A percentile compares a stretch with the other conserved stretches of the same genome.
Conservation (phyloP, 352 stramenopile species). For the Pythium phragmitis region DNA sequence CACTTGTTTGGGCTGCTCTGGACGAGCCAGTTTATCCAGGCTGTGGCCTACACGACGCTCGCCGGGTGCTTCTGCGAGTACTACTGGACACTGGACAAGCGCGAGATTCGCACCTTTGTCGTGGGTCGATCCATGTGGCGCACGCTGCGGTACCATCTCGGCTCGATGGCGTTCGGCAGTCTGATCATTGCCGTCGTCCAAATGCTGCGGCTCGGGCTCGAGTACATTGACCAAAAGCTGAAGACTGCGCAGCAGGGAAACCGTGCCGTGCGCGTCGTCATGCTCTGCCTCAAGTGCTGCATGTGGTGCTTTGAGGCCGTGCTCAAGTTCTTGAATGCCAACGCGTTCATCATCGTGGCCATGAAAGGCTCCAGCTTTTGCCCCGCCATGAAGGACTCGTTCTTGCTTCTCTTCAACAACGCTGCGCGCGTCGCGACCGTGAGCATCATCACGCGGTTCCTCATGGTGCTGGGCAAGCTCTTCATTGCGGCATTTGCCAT, state of each 20-base stretch:
- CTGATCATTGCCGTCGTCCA: slow-evolving; percentile 88
- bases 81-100: slow-evolving; percentile 87
- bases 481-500: slow-evolving; percentile 79
- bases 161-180: slow-evolving; percentile 84
- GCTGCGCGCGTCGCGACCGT: slow-evolving; percentile 88
- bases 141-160: slow-evolving; percentile 75
- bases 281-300: slow-evolving; percentile 89
- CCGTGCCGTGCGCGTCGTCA: slow-evolving; percentile 60
- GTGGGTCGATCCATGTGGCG: slow-evolving; percentile 64
- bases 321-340: slow-evolving; percentile 90
- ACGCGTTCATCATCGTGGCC: slow-evolving; percentile 87
- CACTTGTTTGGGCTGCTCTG: slow-evolving; percentile 84
- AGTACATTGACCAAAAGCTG: slow-evolving; percentile 84
- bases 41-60: slow-evolving; percentile 68
- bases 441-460: slow-evolving; percentile 78
- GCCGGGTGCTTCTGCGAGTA: slow-evolving; percentile 82
- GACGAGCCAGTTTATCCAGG: slow-evolving; percentile 87
- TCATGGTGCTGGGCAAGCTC: slow-evolving; percentile 87
- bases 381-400: slow-evolving; percentile 91
- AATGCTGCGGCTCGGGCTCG: slow-evolving; percentile 63
- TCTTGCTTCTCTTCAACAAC: slow-evolving; percentile 96
- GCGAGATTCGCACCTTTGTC: slow-evolving; percentile 41
- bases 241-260: slow-evolving; percentile 63
- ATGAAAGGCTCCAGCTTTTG: slow-evolving; percentile 89
- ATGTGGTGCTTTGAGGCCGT: slow-evolving; percentile 90